Conservation (phyloP, 2,329 filamentous ascomycete genomes). For the Tolypocladium capitatum region DNA sequence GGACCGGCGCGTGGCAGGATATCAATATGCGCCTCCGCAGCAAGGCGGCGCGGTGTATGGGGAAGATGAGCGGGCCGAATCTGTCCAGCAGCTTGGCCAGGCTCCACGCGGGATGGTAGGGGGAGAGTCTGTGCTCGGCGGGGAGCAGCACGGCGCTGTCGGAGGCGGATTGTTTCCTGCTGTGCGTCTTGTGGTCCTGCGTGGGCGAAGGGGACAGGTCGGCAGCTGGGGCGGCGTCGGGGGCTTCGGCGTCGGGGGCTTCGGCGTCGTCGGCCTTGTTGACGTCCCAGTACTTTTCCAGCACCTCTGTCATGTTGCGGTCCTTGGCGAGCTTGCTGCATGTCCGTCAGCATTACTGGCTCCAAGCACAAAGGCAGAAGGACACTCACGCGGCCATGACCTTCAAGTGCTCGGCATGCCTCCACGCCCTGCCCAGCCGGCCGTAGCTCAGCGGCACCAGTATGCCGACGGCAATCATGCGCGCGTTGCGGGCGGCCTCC, state of each 20-base stretch:
- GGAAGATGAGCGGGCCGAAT: conserved; percentile 86
- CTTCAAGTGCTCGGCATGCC: conserved; percentile 66
- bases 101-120: conserved; percentile 77
- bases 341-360: background rate
- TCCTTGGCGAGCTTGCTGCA: conserved; percentile 49
- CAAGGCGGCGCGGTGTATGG: conserved; percentile 75
- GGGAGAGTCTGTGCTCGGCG: conserved; percentile 53
- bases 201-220: conserved; percentile 22
- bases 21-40: conserved; percentile 80
- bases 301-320: conserved; percentile 43
- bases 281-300: conserved; percentile 71
- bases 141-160: conserved; percentile 46
- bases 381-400: conserved; percentile 52
- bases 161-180: conserved; percentile 45
- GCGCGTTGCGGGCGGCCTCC: conserved; percentile 66
- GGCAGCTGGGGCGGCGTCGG: conserved; percentile 10
- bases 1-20: conserved; percentile 73
- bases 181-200: conserved; percentile 28
- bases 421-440: conserved; percentile 76
- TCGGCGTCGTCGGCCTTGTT: conserved; percentile 24
- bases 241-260: conserved; percentile 21
- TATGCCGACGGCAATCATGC: conserved; percentile 84
- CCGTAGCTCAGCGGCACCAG: conserved; percentile 79
- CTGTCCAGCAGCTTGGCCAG: conserved; percentile 63
- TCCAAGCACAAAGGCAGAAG: background rate